These are phyloP conservation scores for Brasenia schreberi DNA, from an alignment of 164 flowering plant species.

Conservation along the genomic window DNA sequence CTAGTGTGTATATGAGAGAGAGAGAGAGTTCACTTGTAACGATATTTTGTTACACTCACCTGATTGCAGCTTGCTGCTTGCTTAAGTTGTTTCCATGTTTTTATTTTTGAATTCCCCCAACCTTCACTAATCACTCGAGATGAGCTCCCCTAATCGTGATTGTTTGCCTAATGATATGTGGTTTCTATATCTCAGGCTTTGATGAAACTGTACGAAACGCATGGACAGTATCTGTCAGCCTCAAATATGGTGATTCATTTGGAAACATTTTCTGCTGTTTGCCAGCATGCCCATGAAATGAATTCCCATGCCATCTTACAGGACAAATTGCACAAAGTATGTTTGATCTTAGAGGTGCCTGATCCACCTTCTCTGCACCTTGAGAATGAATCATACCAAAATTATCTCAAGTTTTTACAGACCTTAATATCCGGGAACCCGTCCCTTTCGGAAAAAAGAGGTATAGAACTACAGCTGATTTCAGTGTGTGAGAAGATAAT, in stretches of 20 bases:
- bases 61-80: not conserved
- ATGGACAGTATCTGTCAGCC: constrained; percentile 30
- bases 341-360: constrained; percentile 63
- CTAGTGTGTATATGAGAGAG: no score
- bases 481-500: constrained; percentile 47
- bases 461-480: constrained; percentile 50
- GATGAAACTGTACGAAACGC: constrained; percentile 46
- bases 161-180: no score
- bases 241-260: constrained; percentile 31
- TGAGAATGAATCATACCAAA: constrained; percentile 73
- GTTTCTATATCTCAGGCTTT: constrained; percentile 37
- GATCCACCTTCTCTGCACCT: constrained; percentile 87
- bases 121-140: no score
- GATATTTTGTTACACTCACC: not conserved
- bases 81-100: no score
- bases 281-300: constrained; percentile 63
- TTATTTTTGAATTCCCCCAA: no score
- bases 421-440: constrained; percentile 28
- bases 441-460: constrained; percentile 29
- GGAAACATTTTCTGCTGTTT: constrained; percentile 41
- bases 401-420: constrained; percentile 50
- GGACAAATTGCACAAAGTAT: constrained; percentile 57
- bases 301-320: constrained; percentile 36
- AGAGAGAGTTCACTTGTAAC: no score
- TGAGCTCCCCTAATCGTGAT: no score